These are phyloP conservation scores for Aquilaria yunnanensis DNA, from an alignment of 345 rosid species.

Conservation along the genomic window DNA sequence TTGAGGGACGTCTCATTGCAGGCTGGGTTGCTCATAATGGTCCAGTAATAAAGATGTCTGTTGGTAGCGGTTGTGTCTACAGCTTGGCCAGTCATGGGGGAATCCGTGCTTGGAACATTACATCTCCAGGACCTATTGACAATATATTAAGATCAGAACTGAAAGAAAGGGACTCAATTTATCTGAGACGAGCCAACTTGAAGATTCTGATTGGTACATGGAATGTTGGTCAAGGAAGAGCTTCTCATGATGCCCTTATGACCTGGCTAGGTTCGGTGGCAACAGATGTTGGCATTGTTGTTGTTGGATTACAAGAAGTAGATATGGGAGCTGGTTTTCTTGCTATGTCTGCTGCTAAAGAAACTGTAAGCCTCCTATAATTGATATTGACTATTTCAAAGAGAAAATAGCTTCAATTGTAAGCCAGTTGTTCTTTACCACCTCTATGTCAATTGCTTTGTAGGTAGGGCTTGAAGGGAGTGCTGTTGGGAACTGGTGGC, in stretches of 20 bases:
- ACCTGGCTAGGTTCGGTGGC: constrained; percentile 70
- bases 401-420: background rate
- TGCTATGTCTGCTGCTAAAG: constrained; percentile 95
- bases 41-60: constrained; percentile 71
- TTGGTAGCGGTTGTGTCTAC: constrained; percentile 52
- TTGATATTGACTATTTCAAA: background rate
- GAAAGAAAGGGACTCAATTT: constrained; percentile 38
- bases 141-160: constrained; percentile 46
- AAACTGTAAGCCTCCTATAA: constrained; percentile 54
- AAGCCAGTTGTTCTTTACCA: constrained; percentile 3
- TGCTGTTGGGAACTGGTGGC: constrained; percentile 81
- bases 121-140: constrained; percentile 83
- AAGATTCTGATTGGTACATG: constrained; percentile 74
- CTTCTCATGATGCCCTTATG: constrained; percentile 58
- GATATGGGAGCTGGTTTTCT: constrained; percentile 96
- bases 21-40: constrained; percentile 73
- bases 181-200: constrained; percentile 43
- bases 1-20: constrained; percentile 61
- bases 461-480: constrained; percentile 98
- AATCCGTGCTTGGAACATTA: constrained; percentile 71
- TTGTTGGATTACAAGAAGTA: constrained; percentile 86
- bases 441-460: constrained; percentile 15
- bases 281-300: constrained; percentile 78
- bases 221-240: constrained; percentile 94
- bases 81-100: constrained; percentile 92